These are phyloP conservation scores for Sporobolomyces pararoseus DNA, from an alignment of 768 basidiomycete species.

Conservation along the genomic window DNA sequence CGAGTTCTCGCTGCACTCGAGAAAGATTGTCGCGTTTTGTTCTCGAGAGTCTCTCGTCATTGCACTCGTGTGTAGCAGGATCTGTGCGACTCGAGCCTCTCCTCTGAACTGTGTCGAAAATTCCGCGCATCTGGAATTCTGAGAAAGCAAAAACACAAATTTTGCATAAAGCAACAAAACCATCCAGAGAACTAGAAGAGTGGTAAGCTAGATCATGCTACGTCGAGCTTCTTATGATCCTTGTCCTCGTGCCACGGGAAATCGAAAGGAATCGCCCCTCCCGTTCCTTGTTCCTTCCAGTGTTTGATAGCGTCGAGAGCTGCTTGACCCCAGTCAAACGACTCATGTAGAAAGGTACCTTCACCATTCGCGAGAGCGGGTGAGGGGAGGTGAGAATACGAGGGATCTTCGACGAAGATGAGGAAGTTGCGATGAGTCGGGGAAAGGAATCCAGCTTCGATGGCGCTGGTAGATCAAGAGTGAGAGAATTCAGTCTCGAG, in stretches of 20 bases:
- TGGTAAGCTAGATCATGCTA: too few species aligned
- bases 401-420: slow-evolving; percentile 65
- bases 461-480: slow-evolving; percentile 5
- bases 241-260: slow-evolving; percentile 26
- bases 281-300: slow-evolving; percentile 53
- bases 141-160: too few species aligned
- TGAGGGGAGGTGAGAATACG: slow-evolving; percentile 53
- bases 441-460: slow-evolving; percentile 56
- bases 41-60: too few species aligned
- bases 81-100: too few species aligned
- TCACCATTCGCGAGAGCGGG: neutral
- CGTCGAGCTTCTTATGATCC: slow-evolving; percentile 20
- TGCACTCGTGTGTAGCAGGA: too few species aligned
- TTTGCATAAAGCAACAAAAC: too few species aligned
- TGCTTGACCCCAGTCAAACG: slow-evolving; percentile 76
- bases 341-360: slow-evolving; percentile 51
- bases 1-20: too few species aligned
- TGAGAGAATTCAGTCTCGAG: neutral
- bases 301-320: slow-evolving; percentile 61
- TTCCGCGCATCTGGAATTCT: too few species aligned
- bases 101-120: too few species aligned
- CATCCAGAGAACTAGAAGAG: too few species aligned
- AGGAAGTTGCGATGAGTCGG: slow-evolving; percentile 62
- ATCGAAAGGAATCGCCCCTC: slow-evolving; percentile 25
- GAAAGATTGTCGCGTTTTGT: too few species aligned